Base-by-base conservation (phyloP, 2,329 filamentous ascomycete genomes). In the Colletotrichum musicola region DNA sequence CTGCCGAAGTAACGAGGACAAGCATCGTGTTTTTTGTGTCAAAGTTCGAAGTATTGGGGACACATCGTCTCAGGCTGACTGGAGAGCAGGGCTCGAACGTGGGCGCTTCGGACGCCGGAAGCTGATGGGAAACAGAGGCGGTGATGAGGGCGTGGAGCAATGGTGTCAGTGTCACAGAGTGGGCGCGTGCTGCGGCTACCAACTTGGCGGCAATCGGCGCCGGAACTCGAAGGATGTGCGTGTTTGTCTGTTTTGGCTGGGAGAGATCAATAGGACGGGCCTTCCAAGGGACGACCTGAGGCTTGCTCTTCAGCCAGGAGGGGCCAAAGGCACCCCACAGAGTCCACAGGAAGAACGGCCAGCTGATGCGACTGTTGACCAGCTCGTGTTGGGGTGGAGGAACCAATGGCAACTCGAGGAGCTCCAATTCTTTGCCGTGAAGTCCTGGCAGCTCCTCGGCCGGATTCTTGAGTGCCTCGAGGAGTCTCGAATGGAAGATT, bases 401-500 rank as follows among this genome's bases (percentile, higher is more conserved):
- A 5, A 87, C 74, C 1, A 69, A 46, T 0, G 78, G 77, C 0
- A 72, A 62, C 3, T 74, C 64, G 0, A 75, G 71, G 55, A 83
- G 79, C 14, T 69, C 65, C 13, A 84, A 74, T 3, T 77, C 49
- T 4, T 50, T 44, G 1, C 44, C 62, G 1, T 44, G 20, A 38
- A 68, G 40, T 14, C 38, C 38, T 12, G 18, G 25, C 18, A 64
- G n/a, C 9, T 20, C 14, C 25, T 54, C 47, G 6, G 18, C 14
- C 12, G 67, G 47, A 13, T 27, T 60, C 64, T 80, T 81, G 2
- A 89, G 76, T 4, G 84, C 80, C 3, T 75, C 71, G 4, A 85
- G 78, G 0, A 89, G 75, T 1, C 79, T 76, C 35, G 79, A 75
- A 69, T 89, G 87, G 70, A 90, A 88, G 2, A 81, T 72, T 30